Percentiles rank a stretch among this genome's conserved stretches.
These are phyloP conservation scores for Aspergillus neotritici DNA, from an alignment of 2,329 filamentous ascomycete species.

Conservation along the genomic window DNA sequence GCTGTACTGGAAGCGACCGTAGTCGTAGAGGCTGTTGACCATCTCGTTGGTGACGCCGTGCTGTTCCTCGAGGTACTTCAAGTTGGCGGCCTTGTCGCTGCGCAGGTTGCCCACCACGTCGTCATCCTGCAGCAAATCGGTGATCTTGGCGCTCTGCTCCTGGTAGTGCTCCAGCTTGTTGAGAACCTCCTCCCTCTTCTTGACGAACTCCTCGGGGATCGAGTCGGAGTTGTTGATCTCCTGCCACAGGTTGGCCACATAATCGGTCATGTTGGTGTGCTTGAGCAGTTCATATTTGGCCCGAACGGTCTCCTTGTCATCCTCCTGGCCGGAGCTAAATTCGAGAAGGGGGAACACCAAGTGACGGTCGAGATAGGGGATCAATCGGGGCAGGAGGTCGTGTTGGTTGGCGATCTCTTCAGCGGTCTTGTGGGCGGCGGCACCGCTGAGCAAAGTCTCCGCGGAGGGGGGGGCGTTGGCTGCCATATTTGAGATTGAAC, in stretches of 20 bases:
- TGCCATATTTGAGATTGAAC: conserved; percentile 42
- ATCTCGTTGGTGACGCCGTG: conserved; percentile 92
- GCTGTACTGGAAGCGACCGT: conserved; percentile 95
- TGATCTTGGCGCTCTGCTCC: conserved; percentile 83
- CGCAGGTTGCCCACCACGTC: conserved; percentile 85
- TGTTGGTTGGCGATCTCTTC: conserved; percentile 62
- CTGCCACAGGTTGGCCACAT: conserved; percentile 84
- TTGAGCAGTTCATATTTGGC: conserved; percentile 92
- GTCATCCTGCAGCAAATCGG: conserved; percentile 77
- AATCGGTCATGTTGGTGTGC: conserved; percentile 98
- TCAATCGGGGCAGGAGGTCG: conserved; percentile 80
- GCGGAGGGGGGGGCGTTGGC: conserved; percentile 46
- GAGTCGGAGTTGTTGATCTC: conserved; percentile 77
- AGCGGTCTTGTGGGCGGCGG: conserved; percentile 39
- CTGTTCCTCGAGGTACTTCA: conserved; percentile 95
- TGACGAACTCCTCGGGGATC: conserved; percentile 75
- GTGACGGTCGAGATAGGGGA: conserved; percentile 89
- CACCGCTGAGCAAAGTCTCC: conserved; percentile 46
- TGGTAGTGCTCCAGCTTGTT: conserved; percentile 75
- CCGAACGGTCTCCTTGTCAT: conserved; percentile 69
- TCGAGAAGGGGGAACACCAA: conserved; percentile 94
- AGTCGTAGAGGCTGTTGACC: conserved; percentile 93
- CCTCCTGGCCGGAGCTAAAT: conserved; percentile 77
- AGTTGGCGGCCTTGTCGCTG: conserved; percentile 96
- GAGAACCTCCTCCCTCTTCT: conserved; percentile 85